Base-by-base conservation (phyloP, 495 filamentous ascomycete species). In the Chaetomium cochliodes region DNA sequence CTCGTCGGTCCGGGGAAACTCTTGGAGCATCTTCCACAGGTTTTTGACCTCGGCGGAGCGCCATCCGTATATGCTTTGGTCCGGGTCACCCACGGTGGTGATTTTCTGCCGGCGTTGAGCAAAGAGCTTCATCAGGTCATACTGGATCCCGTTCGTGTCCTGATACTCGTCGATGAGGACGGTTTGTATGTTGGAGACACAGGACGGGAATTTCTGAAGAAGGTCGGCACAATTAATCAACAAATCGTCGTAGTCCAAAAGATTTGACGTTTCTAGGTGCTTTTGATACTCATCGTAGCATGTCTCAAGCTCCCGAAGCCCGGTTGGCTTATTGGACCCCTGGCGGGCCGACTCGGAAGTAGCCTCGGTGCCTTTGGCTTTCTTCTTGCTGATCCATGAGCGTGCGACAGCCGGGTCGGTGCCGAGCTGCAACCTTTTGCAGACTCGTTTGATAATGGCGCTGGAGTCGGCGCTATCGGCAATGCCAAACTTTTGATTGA, bases 21-120 rank as follows among this genome's bases (percentile, higher is more conserved):
- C 85, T 46, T 77, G 78, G 63, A 90, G 84, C 86, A 99, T 88
- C 2, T 88, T 83, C 65, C 84, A 83, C 44, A 98, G 80, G 73
- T 99, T 99, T 73, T 89, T 86, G 67, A 96, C 93, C 76, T 99
- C 94, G 23, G 96, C 96, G 5, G 92, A 93, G n/a, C 96, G 88
- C 80, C 96, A 99, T 6, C 93, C 91, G 71, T 99, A 99, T 58
- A 99, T 99, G 68, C 93, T 97, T 72, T 99, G 96, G 73, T 99
- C 94, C 9, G 96, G 96, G 72, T 99, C 94, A 16, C 96, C 94
- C 18, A 99, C 96, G 56, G 97, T 91, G 12, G 94, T 98, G 64
- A 99, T 92, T 20, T 87, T 81, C 60, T 86, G 84, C 52, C 84
- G 80, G 41, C 79, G 72, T 26, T 90, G 83, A 18, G 94, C 92